Conservation (phyloP, 1,284 basidiomycete genomes). For the Inonotus hispidus region DNA sequence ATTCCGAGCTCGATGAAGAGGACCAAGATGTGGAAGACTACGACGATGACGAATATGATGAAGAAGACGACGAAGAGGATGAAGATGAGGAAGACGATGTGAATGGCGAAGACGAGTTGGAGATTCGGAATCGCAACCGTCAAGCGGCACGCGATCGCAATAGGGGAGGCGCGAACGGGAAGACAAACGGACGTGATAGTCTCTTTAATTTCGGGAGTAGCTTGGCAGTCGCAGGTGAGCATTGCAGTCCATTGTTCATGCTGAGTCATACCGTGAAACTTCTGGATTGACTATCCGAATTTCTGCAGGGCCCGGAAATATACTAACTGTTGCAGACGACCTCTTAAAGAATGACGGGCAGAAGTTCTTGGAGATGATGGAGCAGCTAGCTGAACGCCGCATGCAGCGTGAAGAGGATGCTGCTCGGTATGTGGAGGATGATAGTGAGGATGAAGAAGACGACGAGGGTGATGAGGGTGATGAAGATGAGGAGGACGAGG, state of each 20-base stretch:
- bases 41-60: conserved; percentile 52
- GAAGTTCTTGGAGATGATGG: conserved; percentile 99
- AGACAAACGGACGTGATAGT: conserved; percentile 48
- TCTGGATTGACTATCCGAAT: conserved; percentile 16
- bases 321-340: conserved; percentile 98
- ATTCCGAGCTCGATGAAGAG: conserved; percentile 64
- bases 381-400: conserved; percentile 92
- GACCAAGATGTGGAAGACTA: conserved; percentile 54
- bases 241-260: conserved; percentile 7
- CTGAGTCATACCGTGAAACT: conserved; percentile 9
- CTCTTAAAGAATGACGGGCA: conserved; percentile 97
- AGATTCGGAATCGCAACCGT: conserved; percentile 35
- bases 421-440: conserved; percentile 62
- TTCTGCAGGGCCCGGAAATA: conserved; percentile 67
- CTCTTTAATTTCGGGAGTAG: conserved; percentile 76
- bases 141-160: conserved; percentile 31
- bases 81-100: conserved; percentile 64
- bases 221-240: conserved; percentile 79
- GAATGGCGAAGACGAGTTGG: conserved; percentile 53
- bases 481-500: conserved; percentile 34
- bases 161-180: conserved; percentile 32
- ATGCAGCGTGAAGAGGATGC: conserved; percentile 93
- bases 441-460: conserved; percentile 48
- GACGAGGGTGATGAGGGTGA: conserved; percentile 46
- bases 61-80: conserved; percentile 61